Conservation (phyloP, 2,329 filamentous ascomycete genomes). For the Aspergillus piperis region DNA sequence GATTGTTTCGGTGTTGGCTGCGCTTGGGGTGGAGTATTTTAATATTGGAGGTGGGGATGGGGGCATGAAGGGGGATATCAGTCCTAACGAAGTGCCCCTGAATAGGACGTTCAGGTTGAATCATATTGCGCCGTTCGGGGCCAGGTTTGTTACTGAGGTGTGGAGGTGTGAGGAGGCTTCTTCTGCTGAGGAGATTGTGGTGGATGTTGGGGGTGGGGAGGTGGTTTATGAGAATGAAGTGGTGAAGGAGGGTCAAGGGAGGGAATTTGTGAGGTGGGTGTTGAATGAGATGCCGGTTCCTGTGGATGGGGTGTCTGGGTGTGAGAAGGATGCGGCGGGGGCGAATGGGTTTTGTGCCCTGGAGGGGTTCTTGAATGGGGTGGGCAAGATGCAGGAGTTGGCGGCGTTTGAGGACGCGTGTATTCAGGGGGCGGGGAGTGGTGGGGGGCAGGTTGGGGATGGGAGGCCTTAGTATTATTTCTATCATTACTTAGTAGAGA, state of each 20-base stretch:
- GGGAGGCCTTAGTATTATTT: conserved; percentile 17
- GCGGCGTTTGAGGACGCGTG: conserved; percentile 34
- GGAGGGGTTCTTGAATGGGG: conserved; percentile 25
- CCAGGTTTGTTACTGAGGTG: conserved; percentile 57
- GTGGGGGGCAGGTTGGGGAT: conserved; percentile 28
- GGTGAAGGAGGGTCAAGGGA: background rate
- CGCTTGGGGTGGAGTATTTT: conserved; percentile 59
- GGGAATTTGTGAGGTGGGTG: conserved; percentile 33
- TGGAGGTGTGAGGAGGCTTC: conserved; percentile 50
- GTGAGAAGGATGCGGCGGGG: conserved; percentile 9
- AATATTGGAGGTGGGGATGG: conserved; percentile 28
- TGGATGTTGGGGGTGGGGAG: conserved; percentile 34
- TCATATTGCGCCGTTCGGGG: conserved; percentile 57
- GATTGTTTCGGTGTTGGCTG: conserved; percentile 52
- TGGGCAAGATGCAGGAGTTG: conserved; percentile 27
- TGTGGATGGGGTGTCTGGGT: conserved; percentile 29
- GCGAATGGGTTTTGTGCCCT: conserved; percentile 34
- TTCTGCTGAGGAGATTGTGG: conserved; percentile 31
- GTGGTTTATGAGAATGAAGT: conserved; percentile 27
- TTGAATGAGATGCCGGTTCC: conserved; percentile 34
- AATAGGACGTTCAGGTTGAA: conserved; percentile 53
- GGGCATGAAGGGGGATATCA: conserved; percentile 26
- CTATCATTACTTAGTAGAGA: no score
- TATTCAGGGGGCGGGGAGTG: conserved; percentile 29
- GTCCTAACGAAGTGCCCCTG: conserved; percentile 39